A percentile compares a stretch with the other conserved stretches of the same genome.
Conservation (phyloP, 2,329 filamentous ascomycete genomes). For the Talaromyces marneffei region DNA sequence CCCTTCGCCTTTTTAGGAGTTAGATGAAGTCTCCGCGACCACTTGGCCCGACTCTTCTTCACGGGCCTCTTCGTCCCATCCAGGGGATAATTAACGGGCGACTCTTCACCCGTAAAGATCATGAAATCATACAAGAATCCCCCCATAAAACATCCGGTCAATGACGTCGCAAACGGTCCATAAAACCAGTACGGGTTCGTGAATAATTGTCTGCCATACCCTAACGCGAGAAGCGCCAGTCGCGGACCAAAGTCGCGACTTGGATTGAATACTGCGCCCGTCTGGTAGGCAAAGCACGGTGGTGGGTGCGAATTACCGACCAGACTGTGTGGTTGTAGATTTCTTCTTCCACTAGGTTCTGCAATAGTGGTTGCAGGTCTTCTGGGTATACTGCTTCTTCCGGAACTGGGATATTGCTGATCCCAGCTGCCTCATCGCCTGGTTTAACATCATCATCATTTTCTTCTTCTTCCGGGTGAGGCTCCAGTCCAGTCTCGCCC, state of each 20-base stretch:
- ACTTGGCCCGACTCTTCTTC: conserved; percentile 41
- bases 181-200: conserved; percentile 44
- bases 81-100: conserved; percentile 48
- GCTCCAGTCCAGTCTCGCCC: conserved; percentile 15
- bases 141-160: conserved; percentile 38
- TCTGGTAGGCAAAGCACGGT: conserved; percentile 46
- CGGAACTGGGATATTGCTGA: conserved; percentile 18
- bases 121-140: conserved; percentile 48
- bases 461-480: too few species aligned
- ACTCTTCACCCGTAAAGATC: conserved; percentile 48
- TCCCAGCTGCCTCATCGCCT: conserved; percentile 12
- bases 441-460: conserved; percentile 9
- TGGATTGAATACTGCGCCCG: conserved; percentile 46
- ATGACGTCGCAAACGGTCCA: conserved; percentile 38
- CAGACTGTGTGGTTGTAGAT: conserved; percentile 45
- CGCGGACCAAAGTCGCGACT: conserved; percentile 48
- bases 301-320: conserved; percentile 47
- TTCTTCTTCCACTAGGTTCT: conserved; percentile 42
- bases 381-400: conserved; percentile 35
- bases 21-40: conserved; percentile 25
- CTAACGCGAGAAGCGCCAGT: conserved; percentile 41
- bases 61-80: conserved; percentile 37
- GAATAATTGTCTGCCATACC: conserved; percentile 41
- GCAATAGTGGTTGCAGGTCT: conserved; percentile 41
- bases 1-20: not conserved